Conservation (phyloP, 768 basidiomycete genomes). For the Guyanaporus albipodus region DNA sequence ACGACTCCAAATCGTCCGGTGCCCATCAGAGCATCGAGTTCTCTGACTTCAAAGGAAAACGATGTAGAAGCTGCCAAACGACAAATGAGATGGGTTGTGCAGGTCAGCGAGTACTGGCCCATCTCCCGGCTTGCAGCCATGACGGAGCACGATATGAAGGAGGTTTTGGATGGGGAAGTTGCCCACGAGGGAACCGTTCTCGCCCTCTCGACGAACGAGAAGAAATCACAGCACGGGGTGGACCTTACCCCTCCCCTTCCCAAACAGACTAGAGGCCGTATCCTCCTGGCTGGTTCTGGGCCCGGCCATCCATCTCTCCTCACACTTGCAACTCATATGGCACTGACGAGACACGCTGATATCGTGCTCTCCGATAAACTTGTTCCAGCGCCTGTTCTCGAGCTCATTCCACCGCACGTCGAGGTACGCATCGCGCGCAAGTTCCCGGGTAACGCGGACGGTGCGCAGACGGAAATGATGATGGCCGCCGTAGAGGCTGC, state of each 20-base stretch:
- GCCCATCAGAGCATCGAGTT: constrained; percentile 30
- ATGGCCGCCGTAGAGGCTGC: constrained; percentile 84
- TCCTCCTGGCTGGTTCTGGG: constrained; percentile 89
- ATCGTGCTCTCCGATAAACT: constrained; percentile 95
- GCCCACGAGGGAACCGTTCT: constrained; percentile 6
- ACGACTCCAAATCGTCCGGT: constrained; percentile 71
- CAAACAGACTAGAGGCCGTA: constrained; percentile 50
- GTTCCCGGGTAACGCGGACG: constrained; percentile 96
- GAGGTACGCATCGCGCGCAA: constrained; percentile 90
- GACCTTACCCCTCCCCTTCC: constrained; percentile 15
- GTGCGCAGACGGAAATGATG: constrained; percentile 94
- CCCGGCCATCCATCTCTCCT: constrained; percentile 93
- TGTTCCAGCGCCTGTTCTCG: constrained; percentile 84
- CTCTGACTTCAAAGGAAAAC: constrained; percentile 30
- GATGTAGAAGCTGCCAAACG: constrained; percentile 48
- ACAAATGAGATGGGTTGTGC: constrained; percentile 89
- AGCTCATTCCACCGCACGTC: constrained; percentile 68
- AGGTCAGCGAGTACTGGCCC: constrained; percentile 96
- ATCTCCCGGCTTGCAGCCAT: constrained; percentile 70
- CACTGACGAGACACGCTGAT: constrained; percentile 76
- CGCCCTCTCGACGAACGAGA: constrained; percentile 32
- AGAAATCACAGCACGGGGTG: constrained; percentile 30
- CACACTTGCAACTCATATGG: constrained; percentile 79
- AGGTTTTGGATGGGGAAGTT: constrained; percentile 46
- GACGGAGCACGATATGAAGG: constrained; percentile 61